Evolutionary conservation across 2,329 filamentous ascomycete species (phyloP), one percentile per base, ranked within the genome.

Genomic region (Ophiostoma pallidulum): DNA sequence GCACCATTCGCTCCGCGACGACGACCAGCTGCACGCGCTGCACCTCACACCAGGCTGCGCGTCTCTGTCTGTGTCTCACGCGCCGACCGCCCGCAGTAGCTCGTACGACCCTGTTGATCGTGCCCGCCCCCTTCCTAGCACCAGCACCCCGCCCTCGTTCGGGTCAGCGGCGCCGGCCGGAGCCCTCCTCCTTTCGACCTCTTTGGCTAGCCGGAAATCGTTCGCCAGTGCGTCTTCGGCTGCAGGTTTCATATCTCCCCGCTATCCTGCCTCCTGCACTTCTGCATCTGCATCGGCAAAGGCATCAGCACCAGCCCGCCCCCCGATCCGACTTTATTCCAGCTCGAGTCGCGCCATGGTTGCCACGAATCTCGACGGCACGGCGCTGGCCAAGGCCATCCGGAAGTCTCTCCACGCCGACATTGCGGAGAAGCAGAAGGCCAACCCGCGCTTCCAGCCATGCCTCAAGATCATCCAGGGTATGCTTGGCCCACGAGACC

Each of bases 391-490:
- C 58, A 94, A 91, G 73, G 77, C 73, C 63, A 95, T 97, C 64
- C 84, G 92, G 53, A 86, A 90, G 71, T 76, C 77, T 53, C 76
- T 98, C 59, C 83, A 83, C 59, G 71, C 71, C 40, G 83, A 96
- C 67, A 94, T 98, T 66, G 76, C 79, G 57, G 74, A 86, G 64
- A 84, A 81, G 64, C 91, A 96, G 67, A 76, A 79, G 68, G 67
- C 73, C 52, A 96, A 96, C 64, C 85, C 91, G 35, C 78, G 89
- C 58, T 98, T 89, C 73, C 82, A 83, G 69, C 92, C 92, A 45
- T 85, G 78, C 55, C 75, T 98, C 64, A 92, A 89, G 65, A 98
- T 98, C 65, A 84, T 98, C 56, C 92, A 98, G 78, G 86, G 87
- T 90, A 66, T 38, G 14, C 24, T 8, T 33, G 18, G 10, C n/a